Conservation (phyloP, 208 protist genomes). For the Acanthamoeba triangularis region DNA sequence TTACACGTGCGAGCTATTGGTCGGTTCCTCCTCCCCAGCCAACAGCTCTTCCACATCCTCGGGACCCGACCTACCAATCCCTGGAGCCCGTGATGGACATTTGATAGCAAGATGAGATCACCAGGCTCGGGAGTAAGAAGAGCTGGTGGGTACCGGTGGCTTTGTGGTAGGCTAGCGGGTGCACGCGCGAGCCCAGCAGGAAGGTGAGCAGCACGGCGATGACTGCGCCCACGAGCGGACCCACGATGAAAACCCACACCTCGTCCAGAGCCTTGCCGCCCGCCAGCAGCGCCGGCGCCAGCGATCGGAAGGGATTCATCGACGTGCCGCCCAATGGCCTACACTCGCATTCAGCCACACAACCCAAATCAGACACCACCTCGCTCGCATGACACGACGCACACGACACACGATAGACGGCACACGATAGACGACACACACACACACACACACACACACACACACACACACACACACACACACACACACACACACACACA, state of each 20-base stretch:
- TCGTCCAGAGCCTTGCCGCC: background rate
- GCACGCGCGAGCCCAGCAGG: slow-evolving; percentile 3
- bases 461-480: no score
- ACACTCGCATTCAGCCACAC: background rate
- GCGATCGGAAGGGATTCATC: slow-evolving; percentile 34
- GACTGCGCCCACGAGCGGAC: background rate
- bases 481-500: no score
- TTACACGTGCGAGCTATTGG: no score
- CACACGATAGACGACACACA: no score
- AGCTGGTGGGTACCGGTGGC: background rate
- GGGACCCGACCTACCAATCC: background rate
- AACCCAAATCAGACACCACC: background rate
- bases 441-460: no score
- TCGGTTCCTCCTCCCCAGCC: no score
- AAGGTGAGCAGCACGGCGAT: background rate
- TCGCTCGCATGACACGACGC: no score
- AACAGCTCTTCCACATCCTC: background rate
- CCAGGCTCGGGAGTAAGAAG: background rate
- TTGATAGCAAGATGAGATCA: background rate
- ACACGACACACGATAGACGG: no score
- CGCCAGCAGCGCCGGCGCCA: slow-evolving; percentile 22
- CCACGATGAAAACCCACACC: slow-evolving; percentile 49
- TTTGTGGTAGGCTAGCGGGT: background rate
- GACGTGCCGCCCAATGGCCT: background rate
- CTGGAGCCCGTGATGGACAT: background rate